Conservation (phyloP, 2,329 filamentous ascomycete species). For the Talaromyces sp. region DNA sequence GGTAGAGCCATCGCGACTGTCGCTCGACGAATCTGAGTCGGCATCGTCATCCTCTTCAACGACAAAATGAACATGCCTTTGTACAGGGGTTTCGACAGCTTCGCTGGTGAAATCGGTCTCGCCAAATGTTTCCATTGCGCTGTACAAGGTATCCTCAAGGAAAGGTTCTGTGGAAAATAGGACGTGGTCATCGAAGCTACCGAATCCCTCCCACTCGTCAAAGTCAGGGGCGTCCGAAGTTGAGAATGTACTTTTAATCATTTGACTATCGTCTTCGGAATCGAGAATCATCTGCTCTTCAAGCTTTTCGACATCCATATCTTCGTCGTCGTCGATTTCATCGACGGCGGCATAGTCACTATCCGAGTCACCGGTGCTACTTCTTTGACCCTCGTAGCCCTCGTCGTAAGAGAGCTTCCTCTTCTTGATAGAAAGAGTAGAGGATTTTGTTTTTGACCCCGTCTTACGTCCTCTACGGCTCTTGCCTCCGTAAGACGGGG, state of each 20-base stretch:
- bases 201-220: constrained; percentile 55
- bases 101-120: constrained; percentile 38
- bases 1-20: constrained; percentile 46
- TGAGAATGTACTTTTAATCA: constrained; percentile 24
- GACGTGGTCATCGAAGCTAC: constrained; percentile 42
- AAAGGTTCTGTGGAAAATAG: constrained; percentile 41
- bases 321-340: constrained; percentile 75
- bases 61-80: constrained; percentile 67
- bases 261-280: constrained; percentile 36
- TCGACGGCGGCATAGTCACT: constrained; percentile 74
- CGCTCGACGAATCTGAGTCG: constrained; percentile 56
- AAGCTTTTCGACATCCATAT: constrained; percentile 71
- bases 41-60: constrained; percentile 54
- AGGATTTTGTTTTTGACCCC: constrained; percentile 34
- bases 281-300: constrained; percentile 72
- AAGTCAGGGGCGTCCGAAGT: constrained; percentile 26
- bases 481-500: constrained; percentile 43
- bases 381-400: constrained; percentile 30
- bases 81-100: constrained; percentile 42
- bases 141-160: constrained; percentile 44
- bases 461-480: constrained; percentile 36
- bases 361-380: constrained; percentile 33
- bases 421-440: constrained; percentile 28
- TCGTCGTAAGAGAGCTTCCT: constrained; percentile 37
- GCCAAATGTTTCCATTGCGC: constrained; percentile 37